Evolutionary conservation across 306 rosid species (phyloP).

Genomic region (Prosopis cineraria): DNA sequence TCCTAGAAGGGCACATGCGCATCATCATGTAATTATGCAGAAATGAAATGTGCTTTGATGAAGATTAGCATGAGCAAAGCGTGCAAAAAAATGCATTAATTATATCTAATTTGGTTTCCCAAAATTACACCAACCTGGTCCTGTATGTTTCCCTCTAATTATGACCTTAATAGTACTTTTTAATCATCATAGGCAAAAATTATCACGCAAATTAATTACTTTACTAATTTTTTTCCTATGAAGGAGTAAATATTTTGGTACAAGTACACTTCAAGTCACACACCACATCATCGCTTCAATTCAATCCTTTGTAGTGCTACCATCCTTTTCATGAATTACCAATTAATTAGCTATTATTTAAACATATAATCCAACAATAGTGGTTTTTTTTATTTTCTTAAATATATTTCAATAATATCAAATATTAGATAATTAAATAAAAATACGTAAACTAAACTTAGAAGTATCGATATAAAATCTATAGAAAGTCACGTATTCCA

Average conservation of each 20-base stretch:
- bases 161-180: constrained; percentile 25
- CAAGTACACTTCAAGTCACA: background rate
- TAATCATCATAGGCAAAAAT: background rate
- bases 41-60: background rate
- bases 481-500: no score
- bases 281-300: background rate
- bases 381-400: no score
- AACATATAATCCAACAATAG: no score
- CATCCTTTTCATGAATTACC: background rate
- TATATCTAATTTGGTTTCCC: background rate
- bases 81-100: background rate
- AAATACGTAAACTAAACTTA: no score
- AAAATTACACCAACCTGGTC: background rate
- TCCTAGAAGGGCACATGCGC: background rate
- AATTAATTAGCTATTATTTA: no score
- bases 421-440: no score
- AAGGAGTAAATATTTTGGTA: background rate
- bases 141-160: constrained; percentile 39
- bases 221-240: background rate
- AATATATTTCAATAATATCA: no score
- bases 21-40: background rate
- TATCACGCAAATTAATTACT: background rate
- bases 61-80: background rate
- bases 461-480: no score
- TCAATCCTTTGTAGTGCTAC: background rate